These are phyloP conservation scores for Penicillium sclerotiorum DNA, from an alignment of 2,329 filamentous ascomycete genomes.

Conservation along the genomic window DNA sequence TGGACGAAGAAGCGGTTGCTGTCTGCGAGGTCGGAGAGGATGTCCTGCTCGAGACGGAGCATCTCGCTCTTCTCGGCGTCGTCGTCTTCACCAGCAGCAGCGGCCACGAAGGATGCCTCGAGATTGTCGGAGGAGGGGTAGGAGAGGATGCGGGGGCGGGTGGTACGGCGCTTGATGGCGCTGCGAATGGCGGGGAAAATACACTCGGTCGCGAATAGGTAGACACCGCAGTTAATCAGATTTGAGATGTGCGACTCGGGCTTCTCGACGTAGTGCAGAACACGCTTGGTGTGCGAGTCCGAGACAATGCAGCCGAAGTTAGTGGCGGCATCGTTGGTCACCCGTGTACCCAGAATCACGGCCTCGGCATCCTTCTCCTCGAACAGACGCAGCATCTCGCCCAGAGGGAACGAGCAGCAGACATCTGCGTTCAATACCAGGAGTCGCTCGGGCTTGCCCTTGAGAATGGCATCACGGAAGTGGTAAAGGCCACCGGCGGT, in stretches of 20 bases:
- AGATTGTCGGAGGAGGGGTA: conserved; percentile 96
- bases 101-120: conserved; percentile 67
- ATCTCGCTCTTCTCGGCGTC: conserved; percentile 78
- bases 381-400: conserved; percentile 93
- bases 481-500: conserved; percentile 97
- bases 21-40: conserved; percentile 91
- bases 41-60: conserved; percentile 94
- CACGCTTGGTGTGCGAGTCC: conserved; percentile 88
- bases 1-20: conserved; percentile 98
- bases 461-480: conserved; percentile 98
- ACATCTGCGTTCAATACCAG: conserved; percentile 98
- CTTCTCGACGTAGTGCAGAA: conserved; percentile 99
- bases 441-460: conserved; percentile 89
- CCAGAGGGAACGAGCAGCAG: conserved; percentile 96
- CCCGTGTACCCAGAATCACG: conserved; percentile 89
- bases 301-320: conserved; percentile 99
- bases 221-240: conserved; percentile 98
- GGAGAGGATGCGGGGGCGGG: conserved; percentile 86
- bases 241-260: conserved; percentile 97
- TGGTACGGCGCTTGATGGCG: conserved; percentile 92
- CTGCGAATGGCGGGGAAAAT: conserved; percentile 95
- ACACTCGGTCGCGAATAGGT: conserved; percentile 91
- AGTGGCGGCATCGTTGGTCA: conserved; percentile 84
- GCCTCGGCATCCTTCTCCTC: conserved; percentile 95
- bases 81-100: conserved; percentile 67